These are phyloP conservation scores for Polytolypa hystricis DNA, from an alignment of 2,329 filamentous ascomycete genomes.

Conservation along the genomic window DNA sequence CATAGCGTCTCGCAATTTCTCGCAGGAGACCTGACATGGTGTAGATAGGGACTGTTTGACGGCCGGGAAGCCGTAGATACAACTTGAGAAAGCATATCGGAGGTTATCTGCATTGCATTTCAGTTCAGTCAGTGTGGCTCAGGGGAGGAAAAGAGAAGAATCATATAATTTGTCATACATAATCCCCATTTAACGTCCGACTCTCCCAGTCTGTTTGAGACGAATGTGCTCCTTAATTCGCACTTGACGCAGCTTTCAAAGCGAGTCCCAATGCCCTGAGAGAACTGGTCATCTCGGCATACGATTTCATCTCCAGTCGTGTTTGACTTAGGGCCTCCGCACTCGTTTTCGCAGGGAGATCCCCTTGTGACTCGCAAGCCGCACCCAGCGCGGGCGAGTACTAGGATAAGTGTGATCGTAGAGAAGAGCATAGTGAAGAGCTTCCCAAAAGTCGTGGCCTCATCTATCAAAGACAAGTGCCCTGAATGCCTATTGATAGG, in stretches of 20 bases:
- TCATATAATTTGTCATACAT: constrained; percentile 31
- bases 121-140: too few relatives aligned
- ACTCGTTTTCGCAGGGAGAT: constrained; percentile 28
- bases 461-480: too few relatives aligned
- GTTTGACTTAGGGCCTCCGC: constrained; percentile 21
- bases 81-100: constrained; percentile 33
- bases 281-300: constrained; percentile 30
- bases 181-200: constrained; percentile 37
- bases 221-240: constrained; percentile 29
- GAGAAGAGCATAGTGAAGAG: too few relatives aligned
- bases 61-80: constrained; percentile 32
- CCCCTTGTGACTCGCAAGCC: constrained; percentile 23
- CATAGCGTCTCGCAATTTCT: constrained; percentile 23
- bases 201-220: constrained; percentile 23
- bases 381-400: neutral
- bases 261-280: constrained; percentile 21
- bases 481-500: too few relatives aligned
- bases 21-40: constrained; percentile 34
- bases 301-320: constrained; percentile 32
- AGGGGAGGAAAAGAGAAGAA: too few relatives aligned
- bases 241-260: constrained; percentile 34
- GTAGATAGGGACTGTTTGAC: constrained; percentile 28
- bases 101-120: constrained; percentile 40
- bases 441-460: too few relatives aligned
- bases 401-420: neutral